Evolutionary conservation across 139 green algal genomes (phyloP).

Genomic region (Chlamydomonas eustigma): DNA sequence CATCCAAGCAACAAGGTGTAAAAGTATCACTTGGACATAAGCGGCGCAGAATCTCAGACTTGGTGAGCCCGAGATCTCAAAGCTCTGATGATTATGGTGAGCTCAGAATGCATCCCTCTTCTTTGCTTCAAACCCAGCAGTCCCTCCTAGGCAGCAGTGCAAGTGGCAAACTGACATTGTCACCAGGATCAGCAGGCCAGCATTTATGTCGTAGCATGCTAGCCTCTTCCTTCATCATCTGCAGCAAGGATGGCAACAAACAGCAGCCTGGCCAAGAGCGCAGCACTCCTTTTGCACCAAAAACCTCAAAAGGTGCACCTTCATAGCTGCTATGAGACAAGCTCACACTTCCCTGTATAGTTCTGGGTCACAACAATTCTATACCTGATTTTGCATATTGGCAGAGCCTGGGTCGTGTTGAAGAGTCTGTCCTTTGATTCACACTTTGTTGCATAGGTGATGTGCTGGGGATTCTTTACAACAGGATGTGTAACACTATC

Average conservation of each 20-base stretch:
- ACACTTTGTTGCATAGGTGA: background rate
- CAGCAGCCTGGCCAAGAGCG: background rate
- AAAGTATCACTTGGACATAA: too few relatives aligned
- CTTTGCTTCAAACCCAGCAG: background rate
- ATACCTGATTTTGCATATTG: background rate
- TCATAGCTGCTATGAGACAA: background rate
- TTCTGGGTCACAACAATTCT: background rate
- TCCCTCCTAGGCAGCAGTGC: background rate
- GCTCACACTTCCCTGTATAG: background rate
- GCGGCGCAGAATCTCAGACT: too few relatives aligned
- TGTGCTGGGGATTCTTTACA: background rate
- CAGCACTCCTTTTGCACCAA: conserved; percentile 3
- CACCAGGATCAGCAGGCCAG: background rate
- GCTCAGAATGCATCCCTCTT: too few relatives aligned
- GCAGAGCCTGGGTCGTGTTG: background rate
- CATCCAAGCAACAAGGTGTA: too few relatives aligned
- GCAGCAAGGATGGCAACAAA: background rate
- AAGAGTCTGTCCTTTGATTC: background rate
- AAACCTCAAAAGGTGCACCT: background rate
- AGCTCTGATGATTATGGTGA: too few relatives aligned
- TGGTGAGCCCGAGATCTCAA: too few relatives aligned
- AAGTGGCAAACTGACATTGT: background rate
- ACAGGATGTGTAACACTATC: background rate
- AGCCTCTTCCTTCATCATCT: background rate
- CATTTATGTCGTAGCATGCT: background rate